phyloP scores from a whole-genome alignment of 2,329 filamentous ascomycete genomes.

The Penicillium rolfsii region DNA sequence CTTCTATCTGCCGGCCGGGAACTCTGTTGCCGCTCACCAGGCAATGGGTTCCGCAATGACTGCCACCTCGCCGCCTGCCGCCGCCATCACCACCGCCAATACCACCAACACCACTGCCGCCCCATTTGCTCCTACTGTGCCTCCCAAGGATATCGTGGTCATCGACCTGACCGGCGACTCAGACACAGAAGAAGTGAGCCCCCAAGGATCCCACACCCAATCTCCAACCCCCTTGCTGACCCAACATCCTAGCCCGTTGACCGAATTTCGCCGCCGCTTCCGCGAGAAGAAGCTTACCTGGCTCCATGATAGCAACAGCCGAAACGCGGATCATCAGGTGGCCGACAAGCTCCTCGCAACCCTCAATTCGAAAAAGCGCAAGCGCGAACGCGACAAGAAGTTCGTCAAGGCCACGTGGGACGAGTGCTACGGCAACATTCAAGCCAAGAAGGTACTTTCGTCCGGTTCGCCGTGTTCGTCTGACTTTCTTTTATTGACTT shows the following conservation, averaged over 20 bases:
- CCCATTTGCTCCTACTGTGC: slow-evolving; percentile 1
- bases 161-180: slow-evolving; percentile 19
- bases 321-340: not conserved
- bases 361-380: slow-evolving; percentile 4
- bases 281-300: slow-evolving; percentile 38
- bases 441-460: slow-evolving; percentile 10
- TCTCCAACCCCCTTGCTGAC: slow-evolving; percentile 7
- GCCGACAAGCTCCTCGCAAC: slow-evolving; percentile 1
- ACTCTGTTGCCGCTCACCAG: not conserved
- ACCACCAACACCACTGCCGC: not conserved
- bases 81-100: not conserved
- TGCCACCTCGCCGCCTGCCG: not conserved
- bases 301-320: slow-evolving; percentile 25
- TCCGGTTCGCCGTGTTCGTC: not conserved
- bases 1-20: not conserved
- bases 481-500: not conserved
- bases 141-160: slow-evolving; percentile 14
- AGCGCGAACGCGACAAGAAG: not conserved
- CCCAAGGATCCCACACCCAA: slow-evolving; percentile 7
- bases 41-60: not conserved
- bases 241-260: slow-evolving; percentile 10
- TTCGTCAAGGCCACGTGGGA: not conserved
- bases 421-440: slow-evolving; percentile 1
- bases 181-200: slow-evolving; percentile 12
- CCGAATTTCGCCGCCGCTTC: slow-evolving; percentile 30